These are phyloP conservation scores for Pugionium cornutum DNA, from an alignment of 345 rosid species.

Conservation along the genomic window DNA sequence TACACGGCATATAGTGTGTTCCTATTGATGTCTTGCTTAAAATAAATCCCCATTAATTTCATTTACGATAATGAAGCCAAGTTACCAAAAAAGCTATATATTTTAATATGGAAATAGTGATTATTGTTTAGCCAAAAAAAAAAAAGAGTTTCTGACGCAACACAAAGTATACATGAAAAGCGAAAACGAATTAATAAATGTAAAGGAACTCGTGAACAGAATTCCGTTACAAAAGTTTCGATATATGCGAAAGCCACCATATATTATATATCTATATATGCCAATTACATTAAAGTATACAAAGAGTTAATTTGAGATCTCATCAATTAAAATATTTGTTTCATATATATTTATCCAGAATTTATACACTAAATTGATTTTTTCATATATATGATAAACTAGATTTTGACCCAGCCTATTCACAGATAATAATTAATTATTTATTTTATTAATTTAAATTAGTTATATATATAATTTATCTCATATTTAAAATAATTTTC, in stretches of 20 bases:
- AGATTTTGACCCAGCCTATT: no score
- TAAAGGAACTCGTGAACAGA: slow-evolving; percentile 34
- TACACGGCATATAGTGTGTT: background rate
- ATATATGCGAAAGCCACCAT: background rate
- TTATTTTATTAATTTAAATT: no score
- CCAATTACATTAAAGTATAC: background rate
- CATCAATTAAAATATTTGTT: background rate
- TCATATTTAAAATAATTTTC: no score
- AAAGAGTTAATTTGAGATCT: background rate
- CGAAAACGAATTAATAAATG: slow-evolving; percentile 9
- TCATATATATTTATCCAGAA: background rate
- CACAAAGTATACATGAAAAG: slow-evolving; percentile 38
- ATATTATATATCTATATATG: background rate
- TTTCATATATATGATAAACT: background rate
- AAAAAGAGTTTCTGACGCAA: slow-evolving; percentile 29
- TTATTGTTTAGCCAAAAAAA: background rate
- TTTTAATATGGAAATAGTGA: no score
- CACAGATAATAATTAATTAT: no score
- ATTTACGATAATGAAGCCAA: slow-evolving; percentile 2
- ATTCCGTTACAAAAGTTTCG: slow-evolving; percentile 24
- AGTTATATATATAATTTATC: no score
- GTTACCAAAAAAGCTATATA: background rate
- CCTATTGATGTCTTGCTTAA: background rate
- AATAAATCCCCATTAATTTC: background rate
- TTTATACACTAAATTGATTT: background rate